Percentiles rank a stretch among this genome's conserved stretches.
Evolutionary conservation across 305 asterid species (phyloP).

Genomic region (Fraxinus baroniana): DNA sequence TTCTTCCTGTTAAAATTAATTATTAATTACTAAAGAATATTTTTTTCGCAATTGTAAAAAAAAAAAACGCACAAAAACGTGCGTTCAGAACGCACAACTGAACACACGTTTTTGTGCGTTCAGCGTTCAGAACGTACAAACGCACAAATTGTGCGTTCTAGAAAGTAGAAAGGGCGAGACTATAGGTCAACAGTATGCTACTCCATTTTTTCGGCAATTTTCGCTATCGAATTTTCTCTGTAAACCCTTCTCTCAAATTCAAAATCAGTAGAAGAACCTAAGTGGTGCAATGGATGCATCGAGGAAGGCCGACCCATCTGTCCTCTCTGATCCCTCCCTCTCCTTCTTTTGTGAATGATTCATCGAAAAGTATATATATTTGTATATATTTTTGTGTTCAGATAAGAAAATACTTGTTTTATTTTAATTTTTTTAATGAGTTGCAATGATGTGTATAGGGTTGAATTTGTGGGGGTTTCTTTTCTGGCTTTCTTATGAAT

Average conservation of each 20-base stretch:
- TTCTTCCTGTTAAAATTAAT: too few species aligned
- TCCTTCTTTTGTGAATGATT: constrained; percentile 74
- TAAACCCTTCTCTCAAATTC: not conserved
- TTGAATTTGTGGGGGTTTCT: constrained; percentile 3
- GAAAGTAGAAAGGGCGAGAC: not conserved
- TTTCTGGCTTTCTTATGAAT: not conserved
- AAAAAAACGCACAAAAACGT: too few species aligned
- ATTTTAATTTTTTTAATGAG: not conserved
- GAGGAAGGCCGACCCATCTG: constrained; percentile 55
- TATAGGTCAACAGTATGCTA: not conserved
- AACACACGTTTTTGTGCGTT: too few species aligned
- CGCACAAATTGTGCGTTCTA: too few species aligned
- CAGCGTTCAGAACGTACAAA: too few species aligned
- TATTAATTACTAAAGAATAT: too few species aligned
- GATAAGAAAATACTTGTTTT: not conserved
- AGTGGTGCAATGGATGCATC: constrained; percentile 56
- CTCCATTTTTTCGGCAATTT: not conserved
- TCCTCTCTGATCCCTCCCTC: constrained; percentile 74
- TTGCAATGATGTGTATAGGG: not conserved
- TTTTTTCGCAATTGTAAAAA: too few species aligned
- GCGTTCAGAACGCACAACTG: too few species aligned
- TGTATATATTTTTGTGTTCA: not conserved
- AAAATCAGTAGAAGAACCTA: not conserved
- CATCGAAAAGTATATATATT: constrained; percentile 56
- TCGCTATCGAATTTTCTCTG: not conserved